These are phyloP conservation scores for Acanthamoeba rhysodes DNA, from an alignment of 208 protist species.

Conservation along the genomic window DNA sequence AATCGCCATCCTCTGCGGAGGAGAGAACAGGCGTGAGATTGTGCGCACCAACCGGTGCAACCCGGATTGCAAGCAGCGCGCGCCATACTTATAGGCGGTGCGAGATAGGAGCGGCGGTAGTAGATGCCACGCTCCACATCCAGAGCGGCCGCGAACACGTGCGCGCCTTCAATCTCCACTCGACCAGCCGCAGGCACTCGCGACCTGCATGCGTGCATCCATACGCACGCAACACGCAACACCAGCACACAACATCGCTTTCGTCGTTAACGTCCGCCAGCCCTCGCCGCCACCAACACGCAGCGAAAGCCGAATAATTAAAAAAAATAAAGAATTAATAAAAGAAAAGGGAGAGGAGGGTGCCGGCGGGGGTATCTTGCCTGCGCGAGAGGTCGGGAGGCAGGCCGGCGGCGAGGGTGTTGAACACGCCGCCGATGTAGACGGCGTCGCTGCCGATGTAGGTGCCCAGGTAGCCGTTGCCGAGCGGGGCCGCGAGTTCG, in stretches of 20 bases:
- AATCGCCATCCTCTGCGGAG: background rate
- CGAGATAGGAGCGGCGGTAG: slow-evolving; percentile 35
- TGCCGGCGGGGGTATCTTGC: background rate
- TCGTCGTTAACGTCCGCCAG: background rate
- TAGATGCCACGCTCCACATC: slow-evolving; percentile 54
- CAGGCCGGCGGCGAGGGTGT: slow-evolving; percentile 64
- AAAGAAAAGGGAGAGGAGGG: background rate
- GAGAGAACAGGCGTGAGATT: background rate
- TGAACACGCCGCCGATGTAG: slow-evolving; percentile 73
- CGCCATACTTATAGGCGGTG: background rate
- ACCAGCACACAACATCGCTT: background rate
- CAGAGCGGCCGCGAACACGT: slow-evolving; percentile 27
- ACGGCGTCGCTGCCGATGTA: slow-evolving; percentile 60
- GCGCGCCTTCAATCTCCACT: background rate
- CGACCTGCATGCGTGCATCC: background rate
- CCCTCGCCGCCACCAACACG: background rate
- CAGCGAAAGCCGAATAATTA: background rate
- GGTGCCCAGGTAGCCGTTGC: slow-evolving; percentile 61
- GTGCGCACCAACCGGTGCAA: no score
- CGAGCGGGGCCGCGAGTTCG: slow-evolving; percentile 15
- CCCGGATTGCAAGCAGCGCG: background rate
- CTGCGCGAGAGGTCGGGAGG: slow-evolving; percentile 65
- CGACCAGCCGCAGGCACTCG: slow-evolving; percentile 38
- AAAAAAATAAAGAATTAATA: background rate
- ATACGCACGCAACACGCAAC: no score